These are phyloP conservation scores for Kodamaea sp. DNA, from an alignment of 1,139 yeast species.

Conservation along the genomic window DNA sequence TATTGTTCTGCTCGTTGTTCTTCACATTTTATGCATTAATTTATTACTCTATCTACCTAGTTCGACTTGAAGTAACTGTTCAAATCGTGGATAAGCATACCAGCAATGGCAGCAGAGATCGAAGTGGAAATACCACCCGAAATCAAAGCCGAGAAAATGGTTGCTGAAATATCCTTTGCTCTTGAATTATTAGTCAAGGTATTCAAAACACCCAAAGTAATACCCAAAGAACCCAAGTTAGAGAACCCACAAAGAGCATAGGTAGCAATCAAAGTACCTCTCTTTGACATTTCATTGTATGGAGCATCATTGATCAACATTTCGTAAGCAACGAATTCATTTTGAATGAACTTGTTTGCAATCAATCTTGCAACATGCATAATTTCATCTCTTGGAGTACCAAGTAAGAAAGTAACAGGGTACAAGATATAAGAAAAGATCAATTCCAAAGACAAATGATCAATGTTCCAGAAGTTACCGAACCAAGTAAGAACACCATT, in stretches of 20 bases:
- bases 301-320: constrained; percentile 42
- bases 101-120: constrained; percentile 62
- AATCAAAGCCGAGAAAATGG: constrained; percentile 50
- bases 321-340: constrained; percentile 59
- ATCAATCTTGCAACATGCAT: constrained; percentile 50
- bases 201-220: constrained; percentile 60
- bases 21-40: neutral
- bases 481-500: constrained; percentile 63
- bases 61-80: constrained; percentile 15
- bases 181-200: constrained; percentile 53
- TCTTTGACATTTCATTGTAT: constrained; percentile 46
- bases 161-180: constrained; percentile 46
- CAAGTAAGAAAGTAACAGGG: constrained; percentile 60
- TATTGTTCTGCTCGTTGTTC: no score
- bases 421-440: constrained; percentile 57
- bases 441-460: constrained; percentile 50
- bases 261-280: constrained; percentile 59
- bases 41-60: neutral
- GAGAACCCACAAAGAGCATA: constrained; percentile 66
- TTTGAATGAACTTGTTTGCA: constrained; percentile 59
- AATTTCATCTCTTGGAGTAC: constrained; percentile 57
- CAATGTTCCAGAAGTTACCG: constrained; percentile 61
- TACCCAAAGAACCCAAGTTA: constrained; percentile 62
- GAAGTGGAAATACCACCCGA: constrained; percentile 57
- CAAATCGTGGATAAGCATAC: constrained; percentile 61